These are phyloP conservation scores for Porodaedalea pini DNA, from an alignment of 1,284 basidiomycete genomes.

Conservation along the genomic window DNA sequence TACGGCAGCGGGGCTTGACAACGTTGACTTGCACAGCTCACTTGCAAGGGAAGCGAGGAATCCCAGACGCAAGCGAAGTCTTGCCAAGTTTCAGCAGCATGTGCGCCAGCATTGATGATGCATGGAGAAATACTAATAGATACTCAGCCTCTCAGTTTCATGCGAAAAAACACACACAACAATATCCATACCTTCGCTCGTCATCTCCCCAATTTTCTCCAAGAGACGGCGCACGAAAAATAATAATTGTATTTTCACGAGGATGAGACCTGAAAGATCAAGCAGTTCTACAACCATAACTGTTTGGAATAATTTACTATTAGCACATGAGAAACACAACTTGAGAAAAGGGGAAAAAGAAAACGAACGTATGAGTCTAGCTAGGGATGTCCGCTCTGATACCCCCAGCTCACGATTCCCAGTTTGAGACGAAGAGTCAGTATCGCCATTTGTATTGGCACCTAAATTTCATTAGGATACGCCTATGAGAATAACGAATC, in stretches of 20 bases:
- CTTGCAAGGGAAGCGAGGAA: conserved; percentile 59
- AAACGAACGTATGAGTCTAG: conserved; percentile 51
- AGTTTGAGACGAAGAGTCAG: conserved; percentile 16
- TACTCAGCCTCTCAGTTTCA: neutral
- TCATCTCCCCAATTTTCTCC: neutral
- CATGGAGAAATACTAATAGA: conserved; percentile 55
- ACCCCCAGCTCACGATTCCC: conserved; percentile 33
- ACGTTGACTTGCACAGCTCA: conserved; percentile 40
- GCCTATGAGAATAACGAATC: neutral
- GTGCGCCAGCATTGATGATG: conserved; percentile 68
- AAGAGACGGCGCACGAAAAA: conserved; percentile 45
- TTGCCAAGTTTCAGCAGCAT: conserved; percentile 80
- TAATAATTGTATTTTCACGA: conserved; percentile 47
- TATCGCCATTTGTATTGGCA: neutral
- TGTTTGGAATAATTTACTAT: conserved; percentile 29
- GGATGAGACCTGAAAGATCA: conserved; percentile 53
- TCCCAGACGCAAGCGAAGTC: conserved; percentile 54
- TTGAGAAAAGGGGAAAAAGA: neutral
- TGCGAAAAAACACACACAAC: neutral
- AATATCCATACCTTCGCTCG: conserved; percentile 9
- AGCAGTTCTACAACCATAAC: conserved; percentile 64
- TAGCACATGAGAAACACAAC: conserved; percentile 8
- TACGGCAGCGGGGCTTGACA: conserved; percentile 47
- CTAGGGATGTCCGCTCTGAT: conserved; percentile 48
- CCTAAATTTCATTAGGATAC: neutral